Conservation (phyloP, 345 rosid species). For the Boechera divaricarpa region DNA sequence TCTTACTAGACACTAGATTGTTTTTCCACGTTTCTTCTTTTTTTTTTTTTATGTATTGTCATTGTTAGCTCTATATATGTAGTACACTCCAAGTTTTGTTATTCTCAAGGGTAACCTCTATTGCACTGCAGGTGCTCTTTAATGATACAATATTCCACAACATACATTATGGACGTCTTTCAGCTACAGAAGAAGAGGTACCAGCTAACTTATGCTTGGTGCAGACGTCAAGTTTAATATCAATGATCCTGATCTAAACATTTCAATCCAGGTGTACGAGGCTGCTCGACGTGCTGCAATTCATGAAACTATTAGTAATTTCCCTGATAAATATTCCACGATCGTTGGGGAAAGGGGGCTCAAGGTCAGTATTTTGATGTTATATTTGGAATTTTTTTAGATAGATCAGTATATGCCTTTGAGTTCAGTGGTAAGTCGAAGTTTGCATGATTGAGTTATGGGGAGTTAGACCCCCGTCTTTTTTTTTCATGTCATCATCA, state of each 20-base stretch:
- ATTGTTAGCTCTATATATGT: constrained; percentile 5
- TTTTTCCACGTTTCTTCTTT: not conserved
- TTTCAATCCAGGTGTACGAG: constrained; percentile 75
- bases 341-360: constrained; percentile 98
- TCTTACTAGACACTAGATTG: not conserved
- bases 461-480: not conserved
- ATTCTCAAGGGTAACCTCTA: constrained; percentile 36
- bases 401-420: constrained; percentile 23
- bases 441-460: constrained; percentile 13
- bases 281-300: constrained; percentile 96
- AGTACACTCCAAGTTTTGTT: constrained; percentile 13
- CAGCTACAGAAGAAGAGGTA: constrained; percentile 93
- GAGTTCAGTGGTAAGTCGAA: constrained; percentile 20
- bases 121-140: constrained; percentile 79
- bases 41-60: not conserved
- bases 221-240: not conserved
- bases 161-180: constrained; percentile 90
- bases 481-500: constrained; percentile 2
- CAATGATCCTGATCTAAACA: constrained; percentile 20
- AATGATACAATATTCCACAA: constrained; percentile 96
- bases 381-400: constrained; percentile 4
- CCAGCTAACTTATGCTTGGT: constrained; percentile 25
- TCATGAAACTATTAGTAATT: constrained; percentile 88
- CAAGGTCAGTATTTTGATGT: constrained; percentile 69
- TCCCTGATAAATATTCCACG: constrained; percentile 91